These are phyloP conservation scores for Pichia deserticola DNA, from an alignment of 805 yeast species.

Conservation along the genomic window DNA sequence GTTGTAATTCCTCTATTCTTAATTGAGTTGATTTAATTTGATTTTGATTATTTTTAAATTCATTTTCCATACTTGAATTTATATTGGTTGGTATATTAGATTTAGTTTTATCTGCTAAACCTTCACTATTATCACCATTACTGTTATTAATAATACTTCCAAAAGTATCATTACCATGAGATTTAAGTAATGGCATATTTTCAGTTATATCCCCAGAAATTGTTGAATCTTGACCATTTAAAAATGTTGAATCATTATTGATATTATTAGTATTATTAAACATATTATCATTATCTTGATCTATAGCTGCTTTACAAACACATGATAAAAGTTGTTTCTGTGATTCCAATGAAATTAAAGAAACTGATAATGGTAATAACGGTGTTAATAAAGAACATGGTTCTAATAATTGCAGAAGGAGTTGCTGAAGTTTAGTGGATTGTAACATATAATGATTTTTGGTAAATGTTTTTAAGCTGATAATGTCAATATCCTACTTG, in stretches of 20 bases:
- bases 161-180: neutral
- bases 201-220: neutral
- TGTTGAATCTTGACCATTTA: neutral
- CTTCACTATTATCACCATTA: too few relatives aligned
- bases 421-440: slow-evolving; percentile 6
- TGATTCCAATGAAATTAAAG: slow-evolving; percentile 22
- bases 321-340: slow-evolving; percentile 28
- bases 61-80: too few relatives aligned
- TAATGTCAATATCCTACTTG: neutral
- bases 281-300: neutral
- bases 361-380: slow-evolving; percentile 22
- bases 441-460: neutral
- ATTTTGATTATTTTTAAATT: too few relatives aligned
- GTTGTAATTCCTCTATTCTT: slow-evolving; percentile 8
- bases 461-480: too few relatives aligned
- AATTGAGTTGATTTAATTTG: neutral
- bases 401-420: slow-evolving; percentile 23
- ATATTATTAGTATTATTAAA: neutral
- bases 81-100: neutral
- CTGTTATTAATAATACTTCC: neutral
- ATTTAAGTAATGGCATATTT: neutral
- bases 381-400: slow-evolving; percentile 21
- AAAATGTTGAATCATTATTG: neutral
- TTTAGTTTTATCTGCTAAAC: too few relatives aligned
- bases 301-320: slow-evolving; percentile 8